Conservation (phyloP, 805 yeast species). For the Schwanniomyces vanrijiae region DNA sequence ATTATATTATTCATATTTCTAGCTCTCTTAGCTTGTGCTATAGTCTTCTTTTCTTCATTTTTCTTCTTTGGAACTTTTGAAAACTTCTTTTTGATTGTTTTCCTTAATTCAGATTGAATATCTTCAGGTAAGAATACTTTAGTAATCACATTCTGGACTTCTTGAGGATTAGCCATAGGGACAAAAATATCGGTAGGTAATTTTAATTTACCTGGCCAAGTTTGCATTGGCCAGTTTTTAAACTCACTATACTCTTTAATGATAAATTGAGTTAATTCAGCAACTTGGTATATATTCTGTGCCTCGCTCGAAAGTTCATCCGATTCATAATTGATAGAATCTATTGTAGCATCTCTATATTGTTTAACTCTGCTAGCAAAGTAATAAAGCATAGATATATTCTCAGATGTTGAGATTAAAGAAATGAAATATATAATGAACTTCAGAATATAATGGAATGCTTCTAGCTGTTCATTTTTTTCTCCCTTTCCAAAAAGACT, state of each 20-base stretch:
- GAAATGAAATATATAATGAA: conserved; percentile 62
- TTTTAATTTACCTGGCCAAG: conserved; percentile 79
- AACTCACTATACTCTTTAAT: conserved; percentile 57
- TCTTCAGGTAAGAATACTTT: conserved; percentile 56
- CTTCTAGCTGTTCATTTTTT: conserved; percentile 30
- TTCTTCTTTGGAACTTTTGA: conserved; percentile 18
- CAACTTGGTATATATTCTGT: conserved; percentile 56
- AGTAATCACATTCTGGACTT: conserved; percentile 57
- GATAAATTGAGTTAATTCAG: conserved; percentile 72
- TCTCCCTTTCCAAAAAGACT: conserved; percentile 31
- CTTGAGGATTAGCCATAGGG: conserved; percentile 56
- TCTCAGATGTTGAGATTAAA: conserved; percentile 60
- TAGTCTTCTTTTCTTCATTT: conserved; percentile 7
- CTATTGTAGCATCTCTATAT: conserved; percentile 57
- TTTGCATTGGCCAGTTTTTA: conserved; percentile 67
- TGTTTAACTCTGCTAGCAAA: conserved; percentile 78
- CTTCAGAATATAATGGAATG: conserved; percentile 54
- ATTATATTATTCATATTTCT: conserved; percentile 13
- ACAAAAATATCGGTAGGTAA: conserved; percentile 69
- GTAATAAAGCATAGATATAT: conserved; percentile 72
- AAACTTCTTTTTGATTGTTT: conserved; percentile 24
- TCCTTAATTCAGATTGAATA: conserved; percentile 36
- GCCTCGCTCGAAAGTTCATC: conserved; percentile 22
- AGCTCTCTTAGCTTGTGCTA: background rate
- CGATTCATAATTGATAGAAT: conserved; percentile 25